Percentiles rank a stretch among this genome's conserved stretches.
Evolutionary conservation across 2,329 filamentous ascomycete species (phyloP).

Genomic region (Metarhizium sp.): DNA sequence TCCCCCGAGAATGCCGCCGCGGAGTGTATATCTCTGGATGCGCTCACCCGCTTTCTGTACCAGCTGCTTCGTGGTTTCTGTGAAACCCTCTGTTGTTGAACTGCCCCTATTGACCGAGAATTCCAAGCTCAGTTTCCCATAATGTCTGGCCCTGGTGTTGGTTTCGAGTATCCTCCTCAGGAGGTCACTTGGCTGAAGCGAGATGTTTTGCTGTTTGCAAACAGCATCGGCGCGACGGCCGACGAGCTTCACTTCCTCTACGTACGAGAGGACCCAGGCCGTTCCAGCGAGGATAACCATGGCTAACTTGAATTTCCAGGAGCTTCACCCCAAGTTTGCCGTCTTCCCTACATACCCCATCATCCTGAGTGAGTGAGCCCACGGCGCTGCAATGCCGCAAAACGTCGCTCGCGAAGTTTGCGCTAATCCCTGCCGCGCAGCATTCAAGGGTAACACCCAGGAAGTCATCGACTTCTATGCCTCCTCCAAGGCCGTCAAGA

Average conservation of each 20-base stretch:
- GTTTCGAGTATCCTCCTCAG: slow-evolving; percentile 69
- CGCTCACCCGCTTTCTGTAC: background rate
- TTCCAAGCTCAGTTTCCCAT: background rate
- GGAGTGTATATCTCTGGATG: background rate
- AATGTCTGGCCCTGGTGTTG: slow-evolving; percentile 46
- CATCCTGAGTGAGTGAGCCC: slow-evolving; percentile 54
- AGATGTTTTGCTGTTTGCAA: slow-evolving; percentile 82
- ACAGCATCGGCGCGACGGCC: slow-evolving; percentile 75
- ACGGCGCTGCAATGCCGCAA: background rate
- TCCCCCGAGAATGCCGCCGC: background rate
- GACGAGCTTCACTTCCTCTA: slow-evolving; percentile 92
- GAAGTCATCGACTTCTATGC: slow-evolving; percentile 84
- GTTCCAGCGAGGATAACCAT: background rate
- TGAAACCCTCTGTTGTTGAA: background rate
- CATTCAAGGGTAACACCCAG: slow-evolving; percentile 68
- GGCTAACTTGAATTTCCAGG: slow-evolving; percentile 36
- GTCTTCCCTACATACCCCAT: slow-evolving; percentile 86
- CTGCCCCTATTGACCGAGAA: background rate
- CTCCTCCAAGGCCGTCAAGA: slow-evolving; percentile 52
- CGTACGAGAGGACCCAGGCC: slow-evolving; percentile 33
- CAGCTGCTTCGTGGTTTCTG: background rate
- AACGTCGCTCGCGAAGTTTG: background rate
- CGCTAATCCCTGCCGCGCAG: slow-evolving; percentile 16
- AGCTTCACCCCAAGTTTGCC: slow-evolving; percentile 77
- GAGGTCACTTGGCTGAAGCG: slow-evolving; percentile 81